These are phyloP conservation scores for Mycosphaerelloides madeirae DNA, from an alignment of 2,329 filamentous ascomycete genomes.

Conservation along the genomic window DNA sequence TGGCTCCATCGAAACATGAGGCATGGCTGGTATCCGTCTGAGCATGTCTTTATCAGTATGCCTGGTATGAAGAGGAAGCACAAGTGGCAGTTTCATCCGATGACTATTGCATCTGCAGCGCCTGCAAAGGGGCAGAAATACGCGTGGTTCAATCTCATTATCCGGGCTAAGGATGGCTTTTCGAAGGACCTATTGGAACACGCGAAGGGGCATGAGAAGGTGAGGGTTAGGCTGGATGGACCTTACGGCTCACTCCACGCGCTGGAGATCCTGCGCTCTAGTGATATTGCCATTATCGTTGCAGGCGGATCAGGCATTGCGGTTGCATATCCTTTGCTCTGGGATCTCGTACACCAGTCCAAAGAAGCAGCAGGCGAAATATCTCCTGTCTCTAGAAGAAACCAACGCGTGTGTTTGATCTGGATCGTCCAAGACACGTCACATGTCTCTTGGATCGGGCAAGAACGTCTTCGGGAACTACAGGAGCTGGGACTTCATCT, in stretches of 20 bases:
- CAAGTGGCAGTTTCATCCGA: conserved; percentile 58
- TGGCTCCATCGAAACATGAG: conserved; percentile 25
- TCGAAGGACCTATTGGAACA: conserved; percentile 52
- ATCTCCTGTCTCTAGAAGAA: not conserved
- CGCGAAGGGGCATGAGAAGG: conserved; percentile 42
- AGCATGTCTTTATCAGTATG: conserved; percentile 60
- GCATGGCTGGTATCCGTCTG: conserved; percentile 55
- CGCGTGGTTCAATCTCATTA: conserved; percentile 54
- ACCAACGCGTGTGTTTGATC: conserved; percentile 40
- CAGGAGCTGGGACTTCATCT: conserved; percentile 48
- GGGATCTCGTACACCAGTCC: conserved; percentile 35
- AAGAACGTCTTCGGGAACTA: conserved; percentile 47
- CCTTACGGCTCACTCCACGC: conserved; percentile 59
- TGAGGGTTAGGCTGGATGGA: conserved; percentile 55
- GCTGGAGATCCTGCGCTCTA: conserved; percentile 48
- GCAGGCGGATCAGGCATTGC: conserved; percentile 63
- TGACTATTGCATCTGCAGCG: conserved; percentile 61
- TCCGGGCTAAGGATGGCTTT: conserved; percentile 58
- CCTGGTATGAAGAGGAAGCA: conserved; percentile 52
- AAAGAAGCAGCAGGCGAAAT: not conserved
- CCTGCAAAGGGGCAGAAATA: conserved; percentile 39
- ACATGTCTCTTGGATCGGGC: conserved; percentile 53
- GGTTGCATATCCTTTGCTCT: conserved; percentile 58
- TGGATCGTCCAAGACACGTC: conserved; percentile 55
- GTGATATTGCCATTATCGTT: conserved; percentile 51